Evolutionary conservation across 2,329 filamentous ascomycete genomes (phyloP).

Genomic region (Colletotrichum tropicale): DNA sequence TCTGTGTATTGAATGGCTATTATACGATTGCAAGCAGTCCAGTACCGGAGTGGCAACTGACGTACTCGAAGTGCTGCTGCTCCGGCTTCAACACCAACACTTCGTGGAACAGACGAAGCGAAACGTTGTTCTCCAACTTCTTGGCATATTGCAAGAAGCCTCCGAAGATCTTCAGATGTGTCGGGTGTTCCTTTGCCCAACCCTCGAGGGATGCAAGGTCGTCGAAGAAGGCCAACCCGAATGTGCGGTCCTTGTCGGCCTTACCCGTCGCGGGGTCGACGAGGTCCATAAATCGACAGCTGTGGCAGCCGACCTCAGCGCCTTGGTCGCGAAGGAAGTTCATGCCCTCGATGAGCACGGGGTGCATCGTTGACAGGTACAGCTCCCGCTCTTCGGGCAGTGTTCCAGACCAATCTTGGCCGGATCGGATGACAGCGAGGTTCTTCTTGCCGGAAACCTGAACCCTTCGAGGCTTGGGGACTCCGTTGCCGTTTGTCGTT

Average conservation of each 20-base stretch:
- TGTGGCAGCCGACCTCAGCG: constrained; percentile 45
- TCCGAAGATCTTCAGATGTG: constrained; percentile 44
- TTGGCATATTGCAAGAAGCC: constrained; percentile 42
- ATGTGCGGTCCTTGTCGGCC: constrained; percentile 37
- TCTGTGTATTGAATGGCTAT: not conserved
- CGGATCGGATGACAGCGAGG: constrained; percentile 47
- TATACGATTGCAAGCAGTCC: constrained; percentile 30
- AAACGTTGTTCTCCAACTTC: constrained; percentile 37
- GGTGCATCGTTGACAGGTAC: constrained; percentile 50
- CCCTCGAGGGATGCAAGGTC: constrained; percentile 41
- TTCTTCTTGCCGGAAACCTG: constrained; percentile 41
- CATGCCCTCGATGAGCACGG: constrained; percentile 46
- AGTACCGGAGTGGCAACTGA: constrained; percentile 40
- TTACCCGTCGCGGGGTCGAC: constrained; percentile 28
- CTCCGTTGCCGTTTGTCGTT: not conserved
- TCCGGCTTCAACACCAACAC: constrained; percentile 40
- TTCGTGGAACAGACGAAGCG: constrained; percentile 43
- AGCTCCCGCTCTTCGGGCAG: constrained; percentile 42
- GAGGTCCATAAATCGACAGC: constrained; percentile 47
- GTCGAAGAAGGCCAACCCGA: constrained; percentile 46
- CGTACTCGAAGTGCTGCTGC: constrained; percentile 47
- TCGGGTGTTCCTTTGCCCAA: constrained; percentile 43
- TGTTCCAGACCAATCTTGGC: constrained; percentile 48
- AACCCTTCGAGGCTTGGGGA: not conserved
- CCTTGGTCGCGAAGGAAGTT: constrained; percentile 47